A percentile compares a stretch with the other conserved stretches of the same genome.
phyloP scores from a whole-genome alignment of 2,329 filamentous ascomycete species.

The Fusarium circinatum region DNA sequence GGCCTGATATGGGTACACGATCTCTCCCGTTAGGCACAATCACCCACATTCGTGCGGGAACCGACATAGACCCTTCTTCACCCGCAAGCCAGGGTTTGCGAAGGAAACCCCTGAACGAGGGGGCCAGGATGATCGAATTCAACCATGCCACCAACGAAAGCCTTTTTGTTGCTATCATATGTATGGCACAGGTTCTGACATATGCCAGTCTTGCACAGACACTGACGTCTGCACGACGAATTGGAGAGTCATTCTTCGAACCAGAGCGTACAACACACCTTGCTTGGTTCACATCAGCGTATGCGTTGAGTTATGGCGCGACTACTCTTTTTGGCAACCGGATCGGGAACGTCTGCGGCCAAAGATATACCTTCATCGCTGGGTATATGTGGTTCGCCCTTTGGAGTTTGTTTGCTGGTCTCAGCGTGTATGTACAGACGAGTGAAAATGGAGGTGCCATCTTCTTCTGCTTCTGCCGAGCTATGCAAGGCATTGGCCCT shows the following conservation, averaged over 20 bases:
- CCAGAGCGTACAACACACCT: constrained; percentile 35
- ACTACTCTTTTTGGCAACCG: constrained; percentile 38
- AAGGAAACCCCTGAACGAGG: constrained; percentile 40
- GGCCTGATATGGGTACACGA: constrained; percentile 32
- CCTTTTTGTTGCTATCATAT: constrained; percentile 40
- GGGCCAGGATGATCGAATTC: constrained; percentile 39
- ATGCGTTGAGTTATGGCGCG: constrained; percentile 35
- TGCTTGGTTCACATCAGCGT: constrained; percentile 41
- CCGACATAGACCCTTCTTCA: constrained; percentile 24
- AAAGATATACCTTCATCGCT: constrained; percentile 34
- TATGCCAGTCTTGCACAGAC: constrained; percentile 42
- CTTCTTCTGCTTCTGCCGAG: constrained; percentile 42
- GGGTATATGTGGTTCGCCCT: constrained; percentile 43
- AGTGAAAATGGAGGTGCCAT: constrained; percentile 12
- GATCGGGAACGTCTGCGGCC: constrained; percentile 39
- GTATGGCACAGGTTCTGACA: constrained; percentile 39
- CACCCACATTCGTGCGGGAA: constrained; percentile 36
- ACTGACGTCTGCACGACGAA: constrained; percentile 31
- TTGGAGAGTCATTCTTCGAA: constrained; percentile 38
- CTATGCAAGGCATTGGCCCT: constrained; percentile 41
- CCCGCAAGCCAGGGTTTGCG: constrained; percentile 22
- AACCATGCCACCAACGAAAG: constrained; percentile 42
- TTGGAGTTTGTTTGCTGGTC: constrained; percentile 41
- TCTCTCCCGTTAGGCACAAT: constrained; percentile 30
- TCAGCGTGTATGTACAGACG: constrained; percentile 32